A percentile compares a stretch with the other conserved stretches of the same genome.
These are phyloP conservation scores for Aplosporella prunicola DNA, from an alignment of 2,329 filamentous ascomycete genomes.

Conservation along the genomic window DNA sequence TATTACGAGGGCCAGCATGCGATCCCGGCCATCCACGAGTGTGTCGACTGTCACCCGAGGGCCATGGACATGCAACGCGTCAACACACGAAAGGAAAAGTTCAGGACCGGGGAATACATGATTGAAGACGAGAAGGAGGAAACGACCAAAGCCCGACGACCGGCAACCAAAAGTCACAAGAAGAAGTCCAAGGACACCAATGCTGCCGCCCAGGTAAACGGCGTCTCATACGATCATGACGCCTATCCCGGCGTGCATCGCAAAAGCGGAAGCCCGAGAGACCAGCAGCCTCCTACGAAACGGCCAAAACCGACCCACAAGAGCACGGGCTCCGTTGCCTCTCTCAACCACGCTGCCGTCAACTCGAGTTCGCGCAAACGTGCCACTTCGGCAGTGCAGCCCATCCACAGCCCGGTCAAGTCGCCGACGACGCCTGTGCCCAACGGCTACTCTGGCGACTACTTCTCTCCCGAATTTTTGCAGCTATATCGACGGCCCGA, in stretches of 20 bases:
- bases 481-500: conserved; percentile 59
- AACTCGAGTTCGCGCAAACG: conserved; percentile 53
- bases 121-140: conserved; percentile 24
- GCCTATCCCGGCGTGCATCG: conserved; percentile 39
- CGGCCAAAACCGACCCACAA: conserved; percentile 77
- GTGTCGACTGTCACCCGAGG: conserved; percentile 78
- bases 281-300: conserved; percentile 57
- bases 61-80: conserved; percentile 65
- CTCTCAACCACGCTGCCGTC: conserved; percentile 54
- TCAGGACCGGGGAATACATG: conserved; percentile 47
- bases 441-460: conserved; percentile 54
- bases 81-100: conserved; percentile 58
- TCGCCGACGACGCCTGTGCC: conserved; percentile 54
- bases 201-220: conserved; percentile 52
- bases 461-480: conserved; percentile 67
- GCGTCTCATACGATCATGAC: conserved; percentile 35
- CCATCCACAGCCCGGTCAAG: conserved; percentile 53
- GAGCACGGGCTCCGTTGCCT: conserved; percentile 63
- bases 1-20: conserved; percentile 73
- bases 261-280: conserved; percentile 42
- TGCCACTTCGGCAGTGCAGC: conserved; percentile 40
- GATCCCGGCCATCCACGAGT: conserved; percentile 71
- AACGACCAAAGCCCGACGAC: conserved; percentile 66
- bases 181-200: conserved; percentile 68
- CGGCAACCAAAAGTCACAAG: conserved; percentile 72